These are phyloP conservation scores for Paecilomyces dactylethromorphus DNA, from an alignment of 2,329 filamentous ascomycete genomes.

Conservation along the genomic window DNA sequence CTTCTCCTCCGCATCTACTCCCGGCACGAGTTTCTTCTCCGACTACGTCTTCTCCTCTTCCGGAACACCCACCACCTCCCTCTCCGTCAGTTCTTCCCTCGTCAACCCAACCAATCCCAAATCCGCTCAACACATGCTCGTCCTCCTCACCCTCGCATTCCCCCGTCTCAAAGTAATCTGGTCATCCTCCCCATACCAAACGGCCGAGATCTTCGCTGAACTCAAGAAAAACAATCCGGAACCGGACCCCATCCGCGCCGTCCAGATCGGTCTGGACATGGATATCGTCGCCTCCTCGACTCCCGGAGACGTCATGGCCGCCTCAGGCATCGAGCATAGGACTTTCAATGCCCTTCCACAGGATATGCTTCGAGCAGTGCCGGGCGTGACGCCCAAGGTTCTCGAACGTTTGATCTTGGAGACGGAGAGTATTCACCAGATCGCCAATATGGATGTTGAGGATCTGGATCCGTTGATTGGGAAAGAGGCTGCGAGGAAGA, in stretches of 20 bases:
- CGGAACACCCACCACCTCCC: slow-evolving; percentile 43
- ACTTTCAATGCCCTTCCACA: slow-evolving; percentile 78
- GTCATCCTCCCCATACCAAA: slow-evolving; percentile 90
- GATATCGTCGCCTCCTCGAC: slow-evolving; percentile 29
- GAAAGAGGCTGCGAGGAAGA: slow-evolving; percentile 66
- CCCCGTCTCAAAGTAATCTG: slow-evolving; percentile 86
- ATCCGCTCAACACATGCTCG: slow-evolving; percentile 85
- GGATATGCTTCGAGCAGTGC: slow-evolving; percentile 81
- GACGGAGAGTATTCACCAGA: slow-evolving; percentile 68
- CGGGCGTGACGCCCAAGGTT: slow-evolving; percentile 75
- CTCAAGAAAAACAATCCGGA: slow-evolving; percentile 86
- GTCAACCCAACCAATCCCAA: slow-evolving; percentile 58
- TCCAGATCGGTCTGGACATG: slow-evolving; percentile 69
- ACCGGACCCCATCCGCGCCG: slow-evolving; percentile 82
- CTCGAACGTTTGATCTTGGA: slow-evolving; percentile 65
- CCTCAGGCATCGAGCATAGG: slow-evolving; percentile 50
- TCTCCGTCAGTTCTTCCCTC: slow-evolving; percentile 52
- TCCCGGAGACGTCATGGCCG: slow-evolving; percentile 51
- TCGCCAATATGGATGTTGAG: slow-evolving; percentile 76
- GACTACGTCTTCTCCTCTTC: slow-evolving; percentile 48
- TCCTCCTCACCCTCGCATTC: slow-evolving; percentile 86
- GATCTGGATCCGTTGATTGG: slow-evolving; percentile 72
- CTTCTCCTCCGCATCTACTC: slow-evolving; percentile 34
- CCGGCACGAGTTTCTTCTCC: slow-evolving; percentile 32
- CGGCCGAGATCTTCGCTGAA: slow-evolving; percentile 91